These are phyloP conservation scores for Lizanozyma gosingica DNA, from an alignment of 1,139 yeast genomes.

Conservation along the genomic window DNA sequence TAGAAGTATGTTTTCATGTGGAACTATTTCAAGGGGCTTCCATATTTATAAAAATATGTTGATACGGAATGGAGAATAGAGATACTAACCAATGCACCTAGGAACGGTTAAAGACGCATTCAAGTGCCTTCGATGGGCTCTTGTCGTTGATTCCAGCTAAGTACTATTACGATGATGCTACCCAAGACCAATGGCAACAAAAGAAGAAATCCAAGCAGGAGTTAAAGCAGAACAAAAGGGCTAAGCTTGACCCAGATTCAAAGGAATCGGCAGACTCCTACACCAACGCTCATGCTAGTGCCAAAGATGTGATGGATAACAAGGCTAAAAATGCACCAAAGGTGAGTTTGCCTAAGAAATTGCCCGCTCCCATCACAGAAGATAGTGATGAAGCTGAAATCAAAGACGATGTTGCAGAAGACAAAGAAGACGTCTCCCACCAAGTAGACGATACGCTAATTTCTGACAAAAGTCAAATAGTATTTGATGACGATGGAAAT, in stretches of 20 bases:
- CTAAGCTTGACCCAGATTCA: conserved; percentile 67
- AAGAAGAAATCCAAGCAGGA: conserved; percentile 70
- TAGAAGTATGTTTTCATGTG: conserved; percentile 44
- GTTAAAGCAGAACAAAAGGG: conserved; percentile 48
- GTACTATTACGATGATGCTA: conserved; percentile 73
- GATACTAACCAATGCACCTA: conserved; percentile 26
- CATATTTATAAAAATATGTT: background rate
- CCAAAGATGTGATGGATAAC: conserved; percentile 56
- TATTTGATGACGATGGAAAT: conserved; percentile 76
- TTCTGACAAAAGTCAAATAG: conserved; percentile 35
- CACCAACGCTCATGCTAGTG: conserved; percentile 38
- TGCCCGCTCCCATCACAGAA: conserved; percentile 7
- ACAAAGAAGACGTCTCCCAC: conserved; percentile 7
- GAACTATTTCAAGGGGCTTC: too few species aligned
- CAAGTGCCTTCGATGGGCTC: conserved; percentile 84
- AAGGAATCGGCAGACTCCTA: conserved; percentile 34
- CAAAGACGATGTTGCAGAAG: conserved; percentile 10
- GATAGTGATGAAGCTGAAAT: conserved; percentile 11
- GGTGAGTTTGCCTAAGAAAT: conserved; percentile 41
- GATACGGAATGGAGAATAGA: conserved; percentile 1
- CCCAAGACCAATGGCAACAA: conserved; percentile 83
- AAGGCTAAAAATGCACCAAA: conserved; percentile 50
- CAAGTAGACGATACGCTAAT: conserved; percentile 4
- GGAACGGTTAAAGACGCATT: conserved; percentile 78
- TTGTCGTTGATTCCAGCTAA: conserved; percentile 90